These are phyloP conservation scores for Isabelozyma pseudorhagii DNA, from an alignment of 805 yeast species.

Conservation along the genomic window DNA sequence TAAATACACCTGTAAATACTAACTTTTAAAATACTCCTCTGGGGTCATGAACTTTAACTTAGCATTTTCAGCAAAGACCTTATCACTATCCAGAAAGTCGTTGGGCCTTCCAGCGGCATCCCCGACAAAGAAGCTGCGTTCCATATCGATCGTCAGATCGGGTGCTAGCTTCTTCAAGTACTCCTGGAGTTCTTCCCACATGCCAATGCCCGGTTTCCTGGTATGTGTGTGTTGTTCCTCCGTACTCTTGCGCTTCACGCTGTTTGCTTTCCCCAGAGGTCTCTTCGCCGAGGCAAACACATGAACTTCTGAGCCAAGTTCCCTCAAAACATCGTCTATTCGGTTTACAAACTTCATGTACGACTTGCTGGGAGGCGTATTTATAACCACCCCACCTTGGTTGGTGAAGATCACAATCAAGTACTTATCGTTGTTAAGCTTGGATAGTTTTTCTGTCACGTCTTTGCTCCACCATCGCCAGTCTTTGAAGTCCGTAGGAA, in stretches of 20 bases:
- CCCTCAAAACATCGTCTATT: constrained; percentile 35
- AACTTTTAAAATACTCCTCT: constrained; percentile 55
- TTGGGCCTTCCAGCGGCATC: constrained; percentile 88
- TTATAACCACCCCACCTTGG: constrained; percentile 68
- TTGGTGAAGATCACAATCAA: constrained; percentile 75
- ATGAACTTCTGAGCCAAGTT: constrained; percentile 25
- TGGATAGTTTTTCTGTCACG: constrained; percentile 19
- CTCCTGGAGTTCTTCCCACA: constrained; percentile 58
- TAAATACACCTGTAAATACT: not conserved
- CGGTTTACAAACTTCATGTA: constrained; percentile 40
- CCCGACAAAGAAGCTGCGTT: constrained; percentile 69
- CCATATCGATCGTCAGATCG: constrained; percentile 3
- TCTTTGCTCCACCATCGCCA: constrained; percentile 55
- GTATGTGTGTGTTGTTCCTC: constrained; percentile 33
- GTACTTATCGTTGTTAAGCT: constrained; percentile 20
- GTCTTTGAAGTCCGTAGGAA: constrained; percentile 59
- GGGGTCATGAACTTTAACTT: constrained; percentile 63
- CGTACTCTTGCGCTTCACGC: constrained; percentile 11
- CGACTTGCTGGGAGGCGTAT: constrained; percentile 22
- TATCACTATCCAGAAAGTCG: constrained; percentile 83
- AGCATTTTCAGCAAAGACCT: constrained; percentile 57
- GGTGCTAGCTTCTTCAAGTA: constrained; percentile 24
- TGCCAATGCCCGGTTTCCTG: constrained; percentile 78
- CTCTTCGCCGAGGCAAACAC: constrained; percentile 65
- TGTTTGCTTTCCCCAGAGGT: constrained; percentile 27